Percentiles rank a stretch among this genome's conserved stretches.
Evolutionary conservation across 768 basidiomycete genomes (phyloP).

Genomic region (Cystofilobasidium capitatum): DNA sequence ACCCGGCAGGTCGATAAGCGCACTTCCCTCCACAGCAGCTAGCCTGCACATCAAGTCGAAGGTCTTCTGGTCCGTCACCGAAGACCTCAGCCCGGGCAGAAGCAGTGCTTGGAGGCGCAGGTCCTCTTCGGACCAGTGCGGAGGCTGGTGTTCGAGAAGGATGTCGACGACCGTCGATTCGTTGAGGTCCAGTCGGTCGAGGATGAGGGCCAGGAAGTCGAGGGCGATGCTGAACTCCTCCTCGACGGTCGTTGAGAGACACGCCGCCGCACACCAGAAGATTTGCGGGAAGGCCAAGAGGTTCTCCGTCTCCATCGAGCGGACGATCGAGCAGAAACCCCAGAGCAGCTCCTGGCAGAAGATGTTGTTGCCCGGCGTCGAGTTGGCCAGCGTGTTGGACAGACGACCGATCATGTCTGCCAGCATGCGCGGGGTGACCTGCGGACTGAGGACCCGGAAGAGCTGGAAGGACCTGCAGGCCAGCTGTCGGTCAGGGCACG

Average conservation of each 20-base stretch:
- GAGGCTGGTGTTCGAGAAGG: constrained; percentile 58
- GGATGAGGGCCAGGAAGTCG: constrained; percentile 54
- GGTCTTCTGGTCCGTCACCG: constrained; percentile 55
- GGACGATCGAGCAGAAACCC: constrained; percentile 50
- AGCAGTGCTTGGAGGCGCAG: constrained; percentile 60
- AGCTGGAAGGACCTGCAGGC: constrained; percentile 84
- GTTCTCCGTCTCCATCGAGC: constrained; percentile 51
- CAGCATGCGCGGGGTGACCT: constrained; percentile 59
- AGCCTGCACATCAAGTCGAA: constrained; percentile 60
- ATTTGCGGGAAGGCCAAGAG: constrained; percentile 60
- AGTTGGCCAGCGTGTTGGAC: constrained; percentile 68
- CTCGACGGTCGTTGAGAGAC: constrained; percentile 72
- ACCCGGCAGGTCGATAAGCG: constrained; percentile 51
- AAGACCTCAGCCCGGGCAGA: constrained; percentile 69
- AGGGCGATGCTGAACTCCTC: constrained; percentile 63
- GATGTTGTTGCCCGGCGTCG: constrained; percentile 64
- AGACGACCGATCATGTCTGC: constrained; percentile 71
- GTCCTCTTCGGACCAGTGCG: constrained; percentile 56
- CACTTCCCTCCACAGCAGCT: constrained; percentile 51
- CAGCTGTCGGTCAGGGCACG: constrained; percentile 71
- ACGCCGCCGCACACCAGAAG: constrained; percentile 77
- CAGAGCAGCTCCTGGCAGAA: constrained; percentile 75
- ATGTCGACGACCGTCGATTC: constrained; percentile 58
- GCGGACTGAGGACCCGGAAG: constrained; percentile 69
- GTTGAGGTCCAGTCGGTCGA: constrained; percentile 61